Evolutionary conservation across 345 rosid genomes (phyloP).

Genomic region (Bruguiera parviflora): DNA sequence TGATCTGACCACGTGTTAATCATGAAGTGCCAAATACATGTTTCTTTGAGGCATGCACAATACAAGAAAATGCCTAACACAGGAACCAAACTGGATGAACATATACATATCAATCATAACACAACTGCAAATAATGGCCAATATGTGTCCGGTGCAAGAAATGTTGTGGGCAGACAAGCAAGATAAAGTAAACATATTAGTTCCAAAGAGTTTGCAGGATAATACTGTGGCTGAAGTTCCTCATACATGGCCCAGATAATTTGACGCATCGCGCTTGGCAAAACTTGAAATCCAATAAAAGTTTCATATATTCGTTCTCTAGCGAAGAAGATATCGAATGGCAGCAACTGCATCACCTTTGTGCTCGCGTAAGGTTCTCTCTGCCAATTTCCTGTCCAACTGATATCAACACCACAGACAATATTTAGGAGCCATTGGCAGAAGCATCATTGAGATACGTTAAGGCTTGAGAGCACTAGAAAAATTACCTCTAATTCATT

Average conservation of each 20-base stretch:
- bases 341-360: conserved; percentile 98
- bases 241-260: neutral
- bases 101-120: too few relatives aligned
- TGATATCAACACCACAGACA: conserved; percentile 23
- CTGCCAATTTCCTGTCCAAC: conserved; percentile 89
- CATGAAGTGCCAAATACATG: too few relatives aligned
- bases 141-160: too few relatives aligned
- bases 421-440: conserved; percentile 14
- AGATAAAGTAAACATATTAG: too few relatives aligned
- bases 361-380: conserved; percentile 89
- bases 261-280: neutral
- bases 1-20: too few relatives aligned
- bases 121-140: too few relatives aligned
- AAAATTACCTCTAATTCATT: conserved; percentile 83
- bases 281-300: neutral
- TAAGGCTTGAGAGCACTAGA: neutral
- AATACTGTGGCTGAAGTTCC: neutral
- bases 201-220: neutral
- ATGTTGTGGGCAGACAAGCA: too few relatives aligned
- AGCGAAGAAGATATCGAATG: conserved; percentile 64
- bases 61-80: too few relatives aligned
- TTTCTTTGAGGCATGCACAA: too few relatives aligned
- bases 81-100: too few relatives aligned
- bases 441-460: neutral
- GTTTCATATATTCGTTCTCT: conserved; percentile 9